Conservation (phyloP, 345 rosid species). For the Trapa incisa region DNA sequence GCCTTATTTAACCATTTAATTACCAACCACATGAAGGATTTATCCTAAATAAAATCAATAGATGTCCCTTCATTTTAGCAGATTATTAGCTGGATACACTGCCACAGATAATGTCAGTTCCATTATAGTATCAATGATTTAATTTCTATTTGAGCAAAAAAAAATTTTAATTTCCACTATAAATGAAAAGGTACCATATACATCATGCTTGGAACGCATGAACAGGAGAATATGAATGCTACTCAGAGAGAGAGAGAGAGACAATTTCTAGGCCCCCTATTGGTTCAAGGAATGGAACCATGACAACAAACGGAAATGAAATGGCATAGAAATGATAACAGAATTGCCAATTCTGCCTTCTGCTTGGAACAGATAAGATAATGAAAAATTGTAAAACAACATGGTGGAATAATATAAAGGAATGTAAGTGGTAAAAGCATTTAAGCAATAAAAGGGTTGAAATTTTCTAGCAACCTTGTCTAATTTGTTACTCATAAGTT, state of each 20-base stretch:
- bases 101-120: background rate
- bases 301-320: background rate
- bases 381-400: too few species aligned
- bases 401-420: too few species aligned
- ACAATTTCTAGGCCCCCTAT: background rate
- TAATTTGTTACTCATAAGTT: too few species aligned
- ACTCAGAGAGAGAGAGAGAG: too few species aligned
- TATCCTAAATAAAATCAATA: background rate
- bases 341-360: background rate
- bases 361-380: background rate
- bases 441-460: too few species aligned
- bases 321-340: background rate
- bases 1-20: background rate
- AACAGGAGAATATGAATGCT: background rate
- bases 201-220: background rate
- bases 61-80: background rate
- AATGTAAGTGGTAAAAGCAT: too few species aligned
- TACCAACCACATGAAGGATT: background rate
- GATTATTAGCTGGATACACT: background rate
- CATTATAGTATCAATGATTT: background rate
- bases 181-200: background rate
- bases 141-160: background rate
- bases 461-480: too few species aligned
- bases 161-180: background rate
- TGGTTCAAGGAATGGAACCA: background rate